Evolutionary conservation across 176 grass and related monocot genomes (phyloP).

Genomic region (Urochloa ruziziensis): DNA sequence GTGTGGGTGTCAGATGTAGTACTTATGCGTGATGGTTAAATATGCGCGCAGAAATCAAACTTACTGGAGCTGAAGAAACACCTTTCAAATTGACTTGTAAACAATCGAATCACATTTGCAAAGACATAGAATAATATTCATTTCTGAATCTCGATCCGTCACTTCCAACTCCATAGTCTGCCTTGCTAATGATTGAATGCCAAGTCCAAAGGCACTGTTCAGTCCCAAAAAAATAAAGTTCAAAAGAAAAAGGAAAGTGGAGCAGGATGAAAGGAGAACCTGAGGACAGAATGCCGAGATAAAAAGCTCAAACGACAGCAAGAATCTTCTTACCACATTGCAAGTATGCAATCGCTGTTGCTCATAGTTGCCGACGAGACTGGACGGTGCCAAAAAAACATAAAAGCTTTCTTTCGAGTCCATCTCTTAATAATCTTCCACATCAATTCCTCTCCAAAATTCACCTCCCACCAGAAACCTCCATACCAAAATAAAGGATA

Average conservation of each 20-base stretch:
- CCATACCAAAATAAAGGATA: background rate
- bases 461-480: background rate
- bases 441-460: background rate
- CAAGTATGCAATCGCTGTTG: conserved; percentile 32
- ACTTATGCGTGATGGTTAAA: background rate
- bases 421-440: background rate
- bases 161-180: conserved; percentile 20
- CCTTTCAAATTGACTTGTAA: background rate
- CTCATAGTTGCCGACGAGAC: conserved; percentile 44
- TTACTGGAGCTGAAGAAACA: background rate
- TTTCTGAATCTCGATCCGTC: conserved; percentile 32
- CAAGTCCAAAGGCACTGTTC: conserved; percentile 27
- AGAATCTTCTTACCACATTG: conserved; percentile 41
- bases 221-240: conserved; percentile 6
- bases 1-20: background rate
- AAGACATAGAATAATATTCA: background rate
- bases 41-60: background rate
- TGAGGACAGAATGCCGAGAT: conserved; percentile 26
- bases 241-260: conserved; percentile 18
- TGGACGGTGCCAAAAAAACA: background rate
- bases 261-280: conserved; percentile 45
- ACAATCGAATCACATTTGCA: background rate
- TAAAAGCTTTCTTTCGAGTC: background rate
- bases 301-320: conserved; percentile 50
- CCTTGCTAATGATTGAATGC: conserved; percentile 30